Evolutionary conservation across 495 filamentous ascomycete species (phyloP).

Genomic region (Hypomontagnella submonticulosa): DNA sequence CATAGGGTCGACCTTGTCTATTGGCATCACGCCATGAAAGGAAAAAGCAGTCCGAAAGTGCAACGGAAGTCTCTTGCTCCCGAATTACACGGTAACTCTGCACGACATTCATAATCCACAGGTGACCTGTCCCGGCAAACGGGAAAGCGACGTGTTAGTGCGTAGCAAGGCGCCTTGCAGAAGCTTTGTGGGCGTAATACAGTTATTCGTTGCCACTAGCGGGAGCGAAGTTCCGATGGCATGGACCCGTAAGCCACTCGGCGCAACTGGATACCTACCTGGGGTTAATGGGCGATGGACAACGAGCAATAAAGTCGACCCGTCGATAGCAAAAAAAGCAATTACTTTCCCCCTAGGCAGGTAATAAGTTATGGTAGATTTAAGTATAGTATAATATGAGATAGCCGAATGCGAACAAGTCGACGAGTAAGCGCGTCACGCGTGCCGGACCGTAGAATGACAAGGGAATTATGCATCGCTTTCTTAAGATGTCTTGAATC

Average conservation of each 20-base stretch:
- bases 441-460: not conserved
- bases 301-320: not conserved
- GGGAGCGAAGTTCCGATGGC: conserved; percentile 35
- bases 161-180: conserved; percentile 8
- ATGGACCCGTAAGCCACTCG: conserved; percentile 14
- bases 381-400: not conserved
- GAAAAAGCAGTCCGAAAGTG: conserved; percentile 11
- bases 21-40: conserved; percentile 14
- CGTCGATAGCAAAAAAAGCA: conserved; percentile 1
- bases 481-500: too few relatives aligned
- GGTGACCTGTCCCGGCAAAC: conserved; percentile 4
- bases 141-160: conserved; percentile 8
- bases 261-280: conserved; percentile 8
- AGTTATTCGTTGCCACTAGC: conserved; percentile 17
- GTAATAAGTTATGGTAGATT: not conserved
- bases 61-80: conserved; percentile 8
- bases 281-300: not conserved
- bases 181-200: not conserved
- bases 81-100: conserved; percentile 7
- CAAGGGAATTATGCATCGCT: too few relatives aligned
- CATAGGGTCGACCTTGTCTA: not conserved
- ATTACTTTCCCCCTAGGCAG: too few relatives aligned
- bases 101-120: conserved; percentile 9
- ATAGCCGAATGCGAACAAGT: not conserved
- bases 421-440: not conserved